These are phyloP conservation scores for Pulveroboletus sp. DNA, from an alignment of 1,284 basidiomycete genomes.

Conservation along the genomic window DNA sequence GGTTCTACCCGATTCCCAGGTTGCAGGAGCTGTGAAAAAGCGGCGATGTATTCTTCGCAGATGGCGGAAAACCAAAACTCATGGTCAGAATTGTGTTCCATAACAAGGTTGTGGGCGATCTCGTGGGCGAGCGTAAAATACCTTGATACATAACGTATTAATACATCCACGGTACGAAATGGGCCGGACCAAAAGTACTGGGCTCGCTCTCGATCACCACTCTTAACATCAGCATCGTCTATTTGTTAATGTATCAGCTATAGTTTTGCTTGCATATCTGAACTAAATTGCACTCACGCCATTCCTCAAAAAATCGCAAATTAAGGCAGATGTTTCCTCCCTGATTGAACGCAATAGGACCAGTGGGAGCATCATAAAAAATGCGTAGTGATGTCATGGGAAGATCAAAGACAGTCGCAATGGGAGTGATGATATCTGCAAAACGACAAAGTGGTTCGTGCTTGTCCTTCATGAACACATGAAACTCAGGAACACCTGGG, in stretches of 20 bases:
- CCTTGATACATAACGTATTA: neutral
- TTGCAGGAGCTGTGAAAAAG: no score
- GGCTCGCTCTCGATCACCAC: constrained; percentile 62
- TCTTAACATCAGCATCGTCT: constrained; percentile 69
- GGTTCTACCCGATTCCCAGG: no score
- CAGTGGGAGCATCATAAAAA: neutral
- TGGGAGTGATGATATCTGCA: neutral
- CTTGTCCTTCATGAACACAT: neutral
- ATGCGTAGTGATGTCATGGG: neutral
- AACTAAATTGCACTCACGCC: neutral
- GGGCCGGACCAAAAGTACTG: constrained; percentile 69
- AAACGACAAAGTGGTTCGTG: neutral
- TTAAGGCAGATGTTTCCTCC: neutral
- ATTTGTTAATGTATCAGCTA: neutral
- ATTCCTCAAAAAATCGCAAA: neutral
- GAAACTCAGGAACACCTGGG: neutral
- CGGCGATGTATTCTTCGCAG: constrained; percentile 60
- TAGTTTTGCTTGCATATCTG: no score
- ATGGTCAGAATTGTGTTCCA: constrained; percentile 78
- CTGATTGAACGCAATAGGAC: neutral
- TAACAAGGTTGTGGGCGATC: constrained; percentile 80
- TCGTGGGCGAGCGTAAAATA: constrained; percentile 80
- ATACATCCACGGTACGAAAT: neutral
- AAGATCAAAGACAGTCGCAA: neutral
- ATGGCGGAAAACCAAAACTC: constrained; percentile 93